Conservation (phyloP, 1,284 basidiomycete species). For the Mycena citricolor region DNA sequence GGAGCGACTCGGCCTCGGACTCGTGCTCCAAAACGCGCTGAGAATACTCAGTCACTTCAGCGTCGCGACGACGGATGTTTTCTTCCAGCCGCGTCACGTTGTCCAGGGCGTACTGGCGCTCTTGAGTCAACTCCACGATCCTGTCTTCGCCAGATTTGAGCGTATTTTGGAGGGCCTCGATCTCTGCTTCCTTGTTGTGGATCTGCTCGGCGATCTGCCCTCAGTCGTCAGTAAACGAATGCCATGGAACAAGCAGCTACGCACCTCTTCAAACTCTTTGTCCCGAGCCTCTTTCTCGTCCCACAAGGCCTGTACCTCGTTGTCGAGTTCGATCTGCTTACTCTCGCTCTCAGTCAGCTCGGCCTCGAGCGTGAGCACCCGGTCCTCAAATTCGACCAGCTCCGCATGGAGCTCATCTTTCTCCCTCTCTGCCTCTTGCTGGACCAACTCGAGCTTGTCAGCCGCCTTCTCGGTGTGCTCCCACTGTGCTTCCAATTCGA, state of each 20-base stretch:
- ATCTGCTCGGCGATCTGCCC: constrained; percentile 51
- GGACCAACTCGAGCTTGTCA: constrained; percentile 32
- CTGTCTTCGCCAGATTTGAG: constrained; percentile 57
- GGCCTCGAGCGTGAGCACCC: constrained; percentile 49
- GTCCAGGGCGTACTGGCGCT: constrained; percentile 39
- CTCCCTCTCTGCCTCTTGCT: constrained; percentile 40
- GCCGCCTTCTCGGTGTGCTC: constrained; percentile 52
- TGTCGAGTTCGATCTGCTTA: constrained; percentile 51
- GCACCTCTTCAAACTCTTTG: constrained; percentile 56
- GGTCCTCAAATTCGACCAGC: constrained; percentile 42
- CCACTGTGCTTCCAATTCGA: constrained; percentile 68
- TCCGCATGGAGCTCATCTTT: constrained; percentile 39
- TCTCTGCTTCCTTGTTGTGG: constrained; percentile 45
- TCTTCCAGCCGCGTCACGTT: constrained; percentile 32
- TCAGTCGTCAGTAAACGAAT: constrained; percentile 8
- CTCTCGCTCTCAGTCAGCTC: constrained; percentile 59
- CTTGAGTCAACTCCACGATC: constrained; percentile 40
- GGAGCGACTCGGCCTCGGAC: constrained; percentile 51
- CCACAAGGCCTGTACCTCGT: constrained; percentile 51
- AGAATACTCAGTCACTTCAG: constrained; percentile 37
- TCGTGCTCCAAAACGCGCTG: constrained; percentile 30
- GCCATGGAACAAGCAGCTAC: constrained; percentile 14
- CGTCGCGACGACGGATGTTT: constrained; percentile 39
- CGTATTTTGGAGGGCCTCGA: constrained; percentile 45
- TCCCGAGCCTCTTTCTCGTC: constrained; percentile 50